Evolutionary conservation across 345 rosid genomes (phyloP).

Genomic region (Acer negundo): DNA sequence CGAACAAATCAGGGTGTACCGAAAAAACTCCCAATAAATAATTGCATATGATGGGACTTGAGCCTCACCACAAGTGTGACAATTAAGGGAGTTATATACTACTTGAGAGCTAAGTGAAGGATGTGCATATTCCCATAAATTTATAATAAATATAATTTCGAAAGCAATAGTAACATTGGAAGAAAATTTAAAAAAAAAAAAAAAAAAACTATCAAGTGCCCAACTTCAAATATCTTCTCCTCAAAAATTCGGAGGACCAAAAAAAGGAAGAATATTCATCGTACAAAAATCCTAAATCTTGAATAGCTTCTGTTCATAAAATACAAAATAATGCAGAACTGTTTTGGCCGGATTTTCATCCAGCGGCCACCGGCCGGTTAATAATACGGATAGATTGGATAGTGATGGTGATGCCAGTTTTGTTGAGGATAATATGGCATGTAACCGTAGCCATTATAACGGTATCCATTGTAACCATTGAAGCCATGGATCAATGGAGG

Average conservation of each 20-base stretch:
- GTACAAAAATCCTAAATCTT: not conserved
- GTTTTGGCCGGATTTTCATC: not conserved
- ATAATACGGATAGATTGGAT: not conserved
- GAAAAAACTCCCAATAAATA: too few species aligned
- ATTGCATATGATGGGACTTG: too few species aligned
- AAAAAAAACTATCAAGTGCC: too few species aligned
- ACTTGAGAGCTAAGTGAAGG: too few species aligned
- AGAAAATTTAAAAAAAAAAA: too few species aligned
- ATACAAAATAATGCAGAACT: not conserved
- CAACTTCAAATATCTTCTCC: not conserved
- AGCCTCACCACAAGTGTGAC: too few species aligned
- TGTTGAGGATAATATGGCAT: not conserved
- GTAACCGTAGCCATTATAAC: not conserved
- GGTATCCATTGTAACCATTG: not conserved
- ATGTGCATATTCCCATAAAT: too few species aligned
- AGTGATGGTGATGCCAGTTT: not conserved
- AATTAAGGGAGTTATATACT: too few species aligned
- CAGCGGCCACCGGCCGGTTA: not conserved
- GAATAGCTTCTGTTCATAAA: not conserved
- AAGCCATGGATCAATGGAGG: not conserved
- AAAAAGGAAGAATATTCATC: not conserved
- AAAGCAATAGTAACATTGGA: too few species aligned
- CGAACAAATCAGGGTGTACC: too few species aligned
- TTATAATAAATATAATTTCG: too few species aligned
- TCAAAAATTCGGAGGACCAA: not conserved